Evolutionary conservation across 495 filamentous ascomycete genomes (phyloP).

Genomic region (Hypoxylon cercidicola): DNA sequence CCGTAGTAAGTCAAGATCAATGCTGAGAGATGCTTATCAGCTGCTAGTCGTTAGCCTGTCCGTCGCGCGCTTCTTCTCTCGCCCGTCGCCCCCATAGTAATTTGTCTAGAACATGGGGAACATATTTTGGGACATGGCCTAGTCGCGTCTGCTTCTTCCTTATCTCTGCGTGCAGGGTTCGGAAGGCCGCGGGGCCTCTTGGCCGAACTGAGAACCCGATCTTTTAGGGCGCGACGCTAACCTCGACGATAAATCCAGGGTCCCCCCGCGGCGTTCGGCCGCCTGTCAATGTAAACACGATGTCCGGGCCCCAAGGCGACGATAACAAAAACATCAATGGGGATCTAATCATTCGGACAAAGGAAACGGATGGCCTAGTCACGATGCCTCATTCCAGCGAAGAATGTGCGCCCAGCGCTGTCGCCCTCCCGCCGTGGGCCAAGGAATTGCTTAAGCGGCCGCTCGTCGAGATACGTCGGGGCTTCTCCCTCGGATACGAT

Average conservation of each 20-base stretch:
- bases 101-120: slow-evolving; percentile 3
- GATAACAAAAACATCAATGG: not conserved
- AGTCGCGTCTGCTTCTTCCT: not conserved
- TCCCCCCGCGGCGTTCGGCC: slow-evolving; percentile 2
- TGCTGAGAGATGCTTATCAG: slow-evolving; percentile 1
- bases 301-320: not conserved
- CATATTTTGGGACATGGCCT: not conserved
- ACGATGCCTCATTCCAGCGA: slow-evolving; percentile 2
- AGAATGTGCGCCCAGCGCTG: not conserved
- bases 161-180: slow-evolving; percentile 6
- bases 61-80: slow-evolving; percentile 1
- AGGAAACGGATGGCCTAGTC: not conserved
- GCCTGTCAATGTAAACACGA: not conserved
- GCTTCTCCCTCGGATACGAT: slow-evolving; percentile 5
- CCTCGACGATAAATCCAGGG: not conserved
- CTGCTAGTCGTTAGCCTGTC: slow-evolving; percentile 2
- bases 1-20: not conserved
- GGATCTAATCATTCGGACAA: not conserved
- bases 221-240: too few relatives aligned
- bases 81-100: not conserved
- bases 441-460: slow-evolving; percentile 13
- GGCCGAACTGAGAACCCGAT: too few relatives aligned
- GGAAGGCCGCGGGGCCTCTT: not conserved
- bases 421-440: slow-evolving; percentile 5
- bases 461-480: slow-evolving; percentile 10